A percentile compares a stretch with the other conserved stretches of the same genome.
phyloP scores from a whole-genome alignment of 2,329 filamentous ascomycete genomes.

The Lasiodiplodia hormozganensis region DNA sequence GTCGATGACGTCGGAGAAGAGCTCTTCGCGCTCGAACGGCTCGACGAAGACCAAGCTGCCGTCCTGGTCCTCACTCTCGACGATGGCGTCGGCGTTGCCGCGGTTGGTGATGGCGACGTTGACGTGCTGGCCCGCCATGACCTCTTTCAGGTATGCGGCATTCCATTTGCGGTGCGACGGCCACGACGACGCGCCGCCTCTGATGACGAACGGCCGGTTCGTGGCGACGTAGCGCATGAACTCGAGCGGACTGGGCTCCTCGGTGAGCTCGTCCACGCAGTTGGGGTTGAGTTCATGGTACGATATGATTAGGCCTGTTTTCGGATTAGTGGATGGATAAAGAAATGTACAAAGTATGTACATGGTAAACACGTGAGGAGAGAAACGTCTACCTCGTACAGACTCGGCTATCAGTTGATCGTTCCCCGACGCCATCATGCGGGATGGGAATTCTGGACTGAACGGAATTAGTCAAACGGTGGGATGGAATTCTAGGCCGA shows the following conservation, averaged over 20 bases:
- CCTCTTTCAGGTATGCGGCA: constrained; percentile 62
- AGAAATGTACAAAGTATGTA: not conserved
- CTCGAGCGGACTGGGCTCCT: constrained; percentile 75
- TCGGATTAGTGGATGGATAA: not conserved
- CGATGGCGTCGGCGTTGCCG: constrained; percentile 67
- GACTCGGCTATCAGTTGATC: constrained; percentile 35
- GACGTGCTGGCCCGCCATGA: constrained; percentile 64
- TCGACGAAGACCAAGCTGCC: constrained; percentile 65
- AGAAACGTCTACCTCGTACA: constrained; percentile 42
- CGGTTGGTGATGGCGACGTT: constrained; percentile 80
- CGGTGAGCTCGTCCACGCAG: constrained; percentile 64
- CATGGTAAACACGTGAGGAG: constrained; percentile 20
- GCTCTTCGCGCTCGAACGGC: constrained; percentile 70
- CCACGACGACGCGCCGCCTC: constrained; percentile 69
- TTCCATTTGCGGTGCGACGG: constrained; percentile 69
- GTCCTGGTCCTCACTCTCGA: constrained; percentile 64
- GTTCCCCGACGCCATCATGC: not conserved
- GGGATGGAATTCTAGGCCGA: too few relatives aligned
- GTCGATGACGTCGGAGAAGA: constrained; percentile 68
- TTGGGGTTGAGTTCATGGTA: constrained; percentile 76
- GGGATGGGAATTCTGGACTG: not conserved
- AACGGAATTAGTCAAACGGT: too few relatives aligned
- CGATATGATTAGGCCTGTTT: constrained; percentile 65
- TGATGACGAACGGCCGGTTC: constrained; percentile 78
- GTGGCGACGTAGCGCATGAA: constrained; percentile 79